A percentile compares a stretch with the other conserved stretches of the same genome.
Conservation (phyloP, 2,329 filamentous ascomycete genomes). For the Fusarium avenaceum region DNA sequence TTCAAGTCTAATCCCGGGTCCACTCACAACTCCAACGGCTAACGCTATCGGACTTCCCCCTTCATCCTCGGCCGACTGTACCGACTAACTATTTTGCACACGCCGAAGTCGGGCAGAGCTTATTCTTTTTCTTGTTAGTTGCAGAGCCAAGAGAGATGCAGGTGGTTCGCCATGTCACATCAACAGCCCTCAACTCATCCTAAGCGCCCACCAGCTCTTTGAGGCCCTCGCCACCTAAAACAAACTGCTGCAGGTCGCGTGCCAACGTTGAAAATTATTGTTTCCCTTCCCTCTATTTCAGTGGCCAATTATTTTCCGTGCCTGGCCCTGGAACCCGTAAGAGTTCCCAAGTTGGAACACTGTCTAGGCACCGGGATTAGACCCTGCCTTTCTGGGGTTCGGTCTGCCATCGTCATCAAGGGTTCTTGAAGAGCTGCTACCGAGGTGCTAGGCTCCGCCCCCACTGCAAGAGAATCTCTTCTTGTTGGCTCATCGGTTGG, state of each 20-base stretch:
- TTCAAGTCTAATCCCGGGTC: constrained; percentile 1
- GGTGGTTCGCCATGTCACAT: constrained; percentile 31
- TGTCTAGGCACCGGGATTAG: neutral
- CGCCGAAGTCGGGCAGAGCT: constrained; percentile 35
- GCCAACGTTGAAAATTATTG: constrained; percentile 1
- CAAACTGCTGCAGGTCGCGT: constrained; percentile 25
- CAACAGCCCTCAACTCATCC: neutral
- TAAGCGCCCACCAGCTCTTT: constrained; percentile 32
- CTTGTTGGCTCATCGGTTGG: constrained; percentile 25
- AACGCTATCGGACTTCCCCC: neutral
- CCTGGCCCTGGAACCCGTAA: neutral
- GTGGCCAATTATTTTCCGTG: neutral
- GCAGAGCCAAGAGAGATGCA: constrained; percentile 42
- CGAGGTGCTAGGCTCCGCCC: constrained; percentile 21
- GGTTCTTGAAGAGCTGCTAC: constrained; percentile 18
- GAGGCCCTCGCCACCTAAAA: constrained; percentile 40
- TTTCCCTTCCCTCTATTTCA: neutral
- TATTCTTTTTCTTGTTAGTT: constrained; percentile 30
- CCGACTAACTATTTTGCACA: constrained; percentile 12
- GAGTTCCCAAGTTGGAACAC: neutral
- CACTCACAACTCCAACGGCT: constrained; percentile 3
- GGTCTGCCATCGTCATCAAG: constrained; percentile 28
- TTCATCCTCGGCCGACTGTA: constrained; percentile 19
- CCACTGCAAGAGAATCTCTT: constrained; percentile 28
- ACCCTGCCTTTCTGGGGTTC: neutral